Percentiles rank a stretch among this genome's conserved stretches.
Conservation (phyloP, 768 basidiomycete genomes). For the Boletus rufocinnamomeus region DNA sequence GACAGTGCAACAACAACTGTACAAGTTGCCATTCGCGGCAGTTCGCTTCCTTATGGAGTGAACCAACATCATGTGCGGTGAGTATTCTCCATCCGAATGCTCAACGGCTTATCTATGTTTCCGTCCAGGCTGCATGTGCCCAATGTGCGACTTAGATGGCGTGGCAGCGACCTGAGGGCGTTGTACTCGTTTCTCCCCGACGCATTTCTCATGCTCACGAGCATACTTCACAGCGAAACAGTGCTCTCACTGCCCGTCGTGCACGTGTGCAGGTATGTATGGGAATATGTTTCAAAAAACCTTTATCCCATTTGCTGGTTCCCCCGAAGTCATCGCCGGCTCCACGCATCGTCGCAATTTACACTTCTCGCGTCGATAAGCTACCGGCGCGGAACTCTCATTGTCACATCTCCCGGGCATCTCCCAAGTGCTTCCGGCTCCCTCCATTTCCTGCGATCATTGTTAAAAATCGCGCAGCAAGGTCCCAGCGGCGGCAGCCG, state of each 20-base stretch:
- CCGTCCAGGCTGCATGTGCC: neutral
- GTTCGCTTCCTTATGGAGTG: neutral
- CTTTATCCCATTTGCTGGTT: neutral
- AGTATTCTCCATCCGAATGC: neutral
- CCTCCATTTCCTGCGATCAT: slow-evolving; percentile 1
- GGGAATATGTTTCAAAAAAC: neutral
- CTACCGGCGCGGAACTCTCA: neutral
- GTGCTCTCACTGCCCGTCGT: neutral
- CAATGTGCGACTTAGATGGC: neutral
- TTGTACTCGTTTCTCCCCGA: neutral
- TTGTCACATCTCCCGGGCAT: neutral
- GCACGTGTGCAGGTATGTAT: neutral
- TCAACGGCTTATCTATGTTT: neutral
- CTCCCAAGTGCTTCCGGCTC: neutral
- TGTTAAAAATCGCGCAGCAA: slow-evolving; percentile 6
- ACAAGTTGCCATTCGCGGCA: slow-evolving; percentile 6
- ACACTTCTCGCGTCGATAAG: neutral
- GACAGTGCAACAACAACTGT: neutral
- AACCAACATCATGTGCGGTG: neutral
- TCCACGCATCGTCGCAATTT: neutral
- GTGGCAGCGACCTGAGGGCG: neutral
- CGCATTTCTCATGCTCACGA: neutral
- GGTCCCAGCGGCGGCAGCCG: slow-evolving; percentile 1
- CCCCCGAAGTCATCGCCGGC: neutral
- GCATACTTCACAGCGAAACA: neutral